Evolutionary conservation across 169 alveolate genomes (phyloP).

Genomic region (Eimeria praecox): DNA sequence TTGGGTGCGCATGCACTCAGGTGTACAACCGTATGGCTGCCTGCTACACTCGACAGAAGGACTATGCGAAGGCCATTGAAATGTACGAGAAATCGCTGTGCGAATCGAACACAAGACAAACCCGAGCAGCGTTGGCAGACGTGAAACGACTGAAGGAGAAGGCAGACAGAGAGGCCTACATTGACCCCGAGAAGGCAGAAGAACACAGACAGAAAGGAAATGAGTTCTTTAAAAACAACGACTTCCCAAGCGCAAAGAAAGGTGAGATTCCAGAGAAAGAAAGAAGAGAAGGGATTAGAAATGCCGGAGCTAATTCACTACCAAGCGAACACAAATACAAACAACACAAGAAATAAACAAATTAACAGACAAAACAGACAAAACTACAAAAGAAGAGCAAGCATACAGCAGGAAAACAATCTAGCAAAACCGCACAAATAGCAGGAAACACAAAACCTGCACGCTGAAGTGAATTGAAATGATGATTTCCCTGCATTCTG

Average conservation of each 20-base stretch:
- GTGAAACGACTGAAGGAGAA: conserved; percentile 95
- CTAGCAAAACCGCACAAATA: too few relatives aligned
- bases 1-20: conserved; percentile 80
- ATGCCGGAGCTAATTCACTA: too few relatives aligned
- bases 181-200: conserved; percentile 97
- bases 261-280: too few relatives aligned
- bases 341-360: too few relatives aligned
- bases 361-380: too few relatives aligned
- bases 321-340: too few relatives aligned
- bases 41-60: conserved; percentile 73
- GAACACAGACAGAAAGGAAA: conserved; percentile 93
- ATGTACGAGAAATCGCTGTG: conserved; percentile 95
- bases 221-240: conserved; percentile 94
- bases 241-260: conserved; percentile 97
- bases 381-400: too few relatives aligned
- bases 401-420: neutral
- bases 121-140: conserved; percentile 95
- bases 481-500: neutral
- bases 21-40: conserved; percentile 82
- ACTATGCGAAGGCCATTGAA: conserved; percentile 93
- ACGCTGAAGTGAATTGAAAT: neutral
- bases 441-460: neutral
- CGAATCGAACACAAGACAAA: conserved; percentile 96
- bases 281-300: too few relatives aligned
- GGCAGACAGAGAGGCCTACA: conserved; percentile 95